Evolutionary conservation across 2,329 filamentous ascomycete species (phyloP).

Genomic region (Thielaviopsis populi): DNA sequence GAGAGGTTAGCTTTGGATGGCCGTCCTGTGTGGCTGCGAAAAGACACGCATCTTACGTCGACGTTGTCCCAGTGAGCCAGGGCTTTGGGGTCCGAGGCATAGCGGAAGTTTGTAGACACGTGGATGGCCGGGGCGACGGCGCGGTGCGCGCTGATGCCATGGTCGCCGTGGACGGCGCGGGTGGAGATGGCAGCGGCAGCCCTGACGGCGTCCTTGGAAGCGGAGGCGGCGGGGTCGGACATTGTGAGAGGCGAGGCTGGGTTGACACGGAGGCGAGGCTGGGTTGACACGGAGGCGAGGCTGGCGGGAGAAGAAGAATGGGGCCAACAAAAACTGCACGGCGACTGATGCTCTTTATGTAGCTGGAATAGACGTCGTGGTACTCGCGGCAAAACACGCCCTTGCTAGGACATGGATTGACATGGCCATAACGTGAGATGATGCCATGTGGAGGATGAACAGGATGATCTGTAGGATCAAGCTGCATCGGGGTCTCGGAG

Average conservation of each 20-base stretch:
- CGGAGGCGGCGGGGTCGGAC: background rate
- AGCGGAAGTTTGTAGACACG: conserved; percentile 82
- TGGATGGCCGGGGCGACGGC: conserved; percentile 84
- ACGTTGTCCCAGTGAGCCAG: conserved; percentile 38
- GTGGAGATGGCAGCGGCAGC: conserved; percentile 40
- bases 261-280: background rate
- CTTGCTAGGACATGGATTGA: too few relatives aligned
- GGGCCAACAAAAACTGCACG: background rate
- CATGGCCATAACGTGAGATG: background rate
- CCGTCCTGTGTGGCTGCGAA: background rate
- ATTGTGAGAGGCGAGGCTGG: background rate
- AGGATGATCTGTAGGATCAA: background rate
- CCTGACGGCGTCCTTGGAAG: conserved; percentile 10
- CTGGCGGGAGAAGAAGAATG: background rate
- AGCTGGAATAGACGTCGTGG: too few relatives aligned
- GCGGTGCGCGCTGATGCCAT: conserved; percentile 54
- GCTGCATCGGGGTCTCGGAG: background rate
- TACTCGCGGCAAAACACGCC: too few relatives aligned
- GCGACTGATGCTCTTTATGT: background rate
- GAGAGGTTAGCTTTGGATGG: background rate
- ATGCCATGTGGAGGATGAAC: background rate
- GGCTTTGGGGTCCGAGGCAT: conserved; percentile 52
- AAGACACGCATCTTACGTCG: conserved; percentile 33
- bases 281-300: background rate
- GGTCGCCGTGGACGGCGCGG: conserved; percentile 67